Percentiles rank a stretch among this genome's conserved stretches.
These are phyloP conservation scores for Verticillium nonalfalfae DNA, from an alignment of 2,329 filamentous ascomycete genomes.

Conservation along the genomic window DNA sequence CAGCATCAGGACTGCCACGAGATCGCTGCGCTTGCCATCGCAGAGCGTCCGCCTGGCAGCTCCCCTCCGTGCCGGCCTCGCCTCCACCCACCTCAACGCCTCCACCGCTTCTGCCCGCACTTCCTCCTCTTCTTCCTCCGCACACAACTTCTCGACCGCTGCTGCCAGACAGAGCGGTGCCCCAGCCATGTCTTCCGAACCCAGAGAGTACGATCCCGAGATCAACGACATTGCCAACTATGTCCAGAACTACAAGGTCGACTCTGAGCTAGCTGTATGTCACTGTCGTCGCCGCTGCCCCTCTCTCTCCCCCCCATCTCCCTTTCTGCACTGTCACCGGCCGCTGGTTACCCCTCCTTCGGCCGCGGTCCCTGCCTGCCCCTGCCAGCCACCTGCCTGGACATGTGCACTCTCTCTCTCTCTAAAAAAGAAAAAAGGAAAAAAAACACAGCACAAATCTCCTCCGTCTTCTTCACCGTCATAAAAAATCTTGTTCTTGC, in stretches of 20 bases:
- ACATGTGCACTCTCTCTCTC: too few relatives aligned
- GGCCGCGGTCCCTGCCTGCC: not conserved
- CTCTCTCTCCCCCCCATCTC: conserved; percentile 2
- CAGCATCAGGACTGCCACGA: conserved; percentile 47
- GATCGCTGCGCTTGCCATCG: conserved; percentile 43
- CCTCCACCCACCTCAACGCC: conserved; percentile 24
- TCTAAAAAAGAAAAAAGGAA: too few relatives aligned
- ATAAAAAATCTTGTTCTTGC: too few relatives aligned
- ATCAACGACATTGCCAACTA: conserved; percentile 94
- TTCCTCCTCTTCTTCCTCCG: conserved; percentile 22
- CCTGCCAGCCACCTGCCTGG: too few relatives aligned
- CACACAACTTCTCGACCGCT: conserved; percentile 44
- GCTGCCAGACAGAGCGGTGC: conserved; percentile 39
- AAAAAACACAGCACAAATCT: too few relatives aligned
- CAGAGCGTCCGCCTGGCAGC: conserved; percentile 26
- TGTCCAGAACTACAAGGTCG: conserved; percentile 84
- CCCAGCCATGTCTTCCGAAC: conserved; percentile 41
- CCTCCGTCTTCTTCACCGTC: too few relatives aligned
- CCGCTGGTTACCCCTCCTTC: not conserved
- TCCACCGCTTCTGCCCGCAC: conserved; percentile 16
- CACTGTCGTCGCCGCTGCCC: not conserved
- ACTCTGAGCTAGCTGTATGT: conserved; percentile 88
- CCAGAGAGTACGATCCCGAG: conserved; percentile 76
- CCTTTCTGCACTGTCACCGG: conserved; percentile 12
- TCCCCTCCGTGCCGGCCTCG: conserved; percentile 27